Base-by-base conservation (phyloP, 2,329 filamentous ascomycete genomes). In the Penicillium decumbens region DNA sequence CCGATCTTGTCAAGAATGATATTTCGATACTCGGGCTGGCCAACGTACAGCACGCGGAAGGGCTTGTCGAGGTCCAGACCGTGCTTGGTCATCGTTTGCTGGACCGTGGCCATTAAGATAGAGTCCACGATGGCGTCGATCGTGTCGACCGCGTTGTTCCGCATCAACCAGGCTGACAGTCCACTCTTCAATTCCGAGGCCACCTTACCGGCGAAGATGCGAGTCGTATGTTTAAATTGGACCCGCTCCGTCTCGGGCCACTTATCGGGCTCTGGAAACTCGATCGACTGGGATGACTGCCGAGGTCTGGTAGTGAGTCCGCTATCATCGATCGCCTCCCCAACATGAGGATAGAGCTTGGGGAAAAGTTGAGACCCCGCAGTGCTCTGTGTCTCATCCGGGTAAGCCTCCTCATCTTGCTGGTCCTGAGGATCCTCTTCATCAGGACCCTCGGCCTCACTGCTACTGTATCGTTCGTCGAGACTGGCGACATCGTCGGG, bases 1-100 rank as follows among this genome's bases (percentile, higher is more conserved):
- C 73, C 75, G 15, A 77, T 70, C 52, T 77, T 77, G 55, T 74
- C 70, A 12, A 76, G 64, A 41, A 76, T 66, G 30, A 67, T 69
- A 35, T 69, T 67, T 32, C 72, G 68, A 33, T 65, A 70, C 6
- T 66, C 65, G 0, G 67, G 53, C 43, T 70, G 62, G 13, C 74
- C 74, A 25, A 73, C 53, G 49, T 75, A 76, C 2, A 75, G 60
- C 24, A 76, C 67, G 32, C 69, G 71, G 43, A 75, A 75, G 3
- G 73, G 72, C 49, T 70, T 69, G 27, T 74, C 66, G 13, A 72
- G 60, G 43, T 66, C 64, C 18, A 75, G 60, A 20, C 65, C 62
- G 18, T 66, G 59, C 40, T 67, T 70, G 13, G 69, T 67, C 67
- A 75, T 73, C 3, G 68, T 73, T 59, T 75, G 74, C 48, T 72